Base-by-base conservation (phyloP, 2,329 filamentous ascomycete species). In the Penicillium sp. region DNA sequence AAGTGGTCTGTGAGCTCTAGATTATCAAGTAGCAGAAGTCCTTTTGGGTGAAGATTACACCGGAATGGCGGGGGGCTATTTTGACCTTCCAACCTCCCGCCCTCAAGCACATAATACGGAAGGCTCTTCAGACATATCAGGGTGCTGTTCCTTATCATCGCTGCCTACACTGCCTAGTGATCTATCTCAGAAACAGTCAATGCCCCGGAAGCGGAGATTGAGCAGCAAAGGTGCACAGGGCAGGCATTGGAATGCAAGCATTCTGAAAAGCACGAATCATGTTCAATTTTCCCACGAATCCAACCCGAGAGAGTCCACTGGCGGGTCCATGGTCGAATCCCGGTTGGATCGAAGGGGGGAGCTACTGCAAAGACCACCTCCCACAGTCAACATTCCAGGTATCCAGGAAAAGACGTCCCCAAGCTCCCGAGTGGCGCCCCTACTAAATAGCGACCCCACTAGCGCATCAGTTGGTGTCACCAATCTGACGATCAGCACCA, bases 231-330 rank as follows among this genome's bases (percentile, higher is more conserved):
- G 57, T 48, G 63, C 64, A 58, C 71, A 68, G 63, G 61, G 60
- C 60, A 71, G 55, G 61, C 57, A 65, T 59, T 63, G 67, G 71
- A 74, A 74, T 74, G 71, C 66, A 63, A 67, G 70, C 56, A 72
- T 71, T 68, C 65, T 67, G 42, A 70, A 66, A 52, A 64, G 48
- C 59, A 58, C 71, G 56, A 74, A 73, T 67, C 68, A 67, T 49
- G 62, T 71, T 55, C 69, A 72, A 47, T 69, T 64, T 14, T 62
- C 64, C 43, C 64, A 61, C 43, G 62, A 66, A 49, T 56, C 60
- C 36, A 64, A 65, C 44, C 43, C 52, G 39, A 53, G 56, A 45
- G 57, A 64, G 24, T 54, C 50, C 43, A 55, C 60, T 32, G 51
- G 59, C 31, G 51, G 59, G 60, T 62, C 64, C 47, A 62, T 62